Percentiles rank a stretch among this genome's conserved stretches.
phyloP scores from a whole-genome alignment of 2,329 filamentous ascomycete genomes.

The Davidsoniella eucalypti region DNA sequence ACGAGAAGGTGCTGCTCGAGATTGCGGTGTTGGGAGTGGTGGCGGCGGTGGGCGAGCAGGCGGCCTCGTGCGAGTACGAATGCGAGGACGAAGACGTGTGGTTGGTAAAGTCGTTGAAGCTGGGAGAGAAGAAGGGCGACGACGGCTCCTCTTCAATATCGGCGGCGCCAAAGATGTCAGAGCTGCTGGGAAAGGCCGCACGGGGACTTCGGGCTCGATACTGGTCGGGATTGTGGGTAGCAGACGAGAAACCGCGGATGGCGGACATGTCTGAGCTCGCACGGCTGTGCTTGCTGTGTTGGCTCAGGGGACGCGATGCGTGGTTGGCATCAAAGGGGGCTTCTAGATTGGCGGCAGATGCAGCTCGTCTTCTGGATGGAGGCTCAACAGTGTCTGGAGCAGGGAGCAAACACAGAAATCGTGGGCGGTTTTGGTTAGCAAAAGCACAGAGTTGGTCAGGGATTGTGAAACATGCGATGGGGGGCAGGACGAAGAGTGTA shows the following conservation, averaged over 20 bases:
- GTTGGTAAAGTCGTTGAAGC: slow-evolving; percentile 1
- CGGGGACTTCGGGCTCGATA: slow-evolving; percentile 28
- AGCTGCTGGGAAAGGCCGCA: slow-evolving; percentile 23
- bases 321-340: slow-evolving; percentile 30
- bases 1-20: slow-evolving; percentile 1
- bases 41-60: background rate
- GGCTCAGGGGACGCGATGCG: slow-evolving; percentile 32
- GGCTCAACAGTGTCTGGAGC: slow-evolving; percentile 14
- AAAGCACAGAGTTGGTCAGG: slow-evolving; percentile 1
- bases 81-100: background rate
- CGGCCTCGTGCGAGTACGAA: background rate
- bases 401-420: background rate
- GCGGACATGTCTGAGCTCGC: slow-evolving; percentile 55
- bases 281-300: slow-evolving; percentile 50
- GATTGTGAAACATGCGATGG: slow-evolving; percentile 7
- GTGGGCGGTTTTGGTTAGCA: background rate
- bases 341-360: slow-evolving; percentile 46
- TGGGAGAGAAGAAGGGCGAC: slow-evolving; percentile 21
- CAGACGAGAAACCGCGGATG: slow-evolving; percentile 35
- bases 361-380: slow-evolving; percentile 36
- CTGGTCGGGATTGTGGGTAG: slow-evolving; percentile 27
- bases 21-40: slow-evolving; percentile 3
- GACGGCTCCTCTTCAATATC: slow-evolving; percentile 18
- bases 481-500: slow-evolving; percentile 1
- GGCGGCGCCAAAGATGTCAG: slow-evolving; percentile 23